These are phyloP conservation scores for Capsicum pubescens DNA, from an alignment of 257 asterid species.

Conservation along the genomic window DNA sequence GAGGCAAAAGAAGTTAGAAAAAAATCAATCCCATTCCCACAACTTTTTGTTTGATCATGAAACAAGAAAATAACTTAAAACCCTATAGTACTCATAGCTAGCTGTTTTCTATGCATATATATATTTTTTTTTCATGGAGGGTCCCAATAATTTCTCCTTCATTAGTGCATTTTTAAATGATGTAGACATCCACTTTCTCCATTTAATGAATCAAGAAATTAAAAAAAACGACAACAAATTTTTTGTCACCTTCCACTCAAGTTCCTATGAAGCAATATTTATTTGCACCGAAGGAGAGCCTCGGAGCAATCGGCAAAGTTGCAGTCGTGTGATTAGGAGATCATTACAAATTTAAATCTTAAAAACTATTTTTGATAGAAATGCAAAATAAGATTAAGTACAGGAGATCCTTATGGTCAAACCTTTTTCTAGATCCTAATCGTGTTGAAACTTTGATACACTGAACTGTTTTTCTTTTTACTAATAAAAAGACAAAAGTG, in stretches of 20 bases:
- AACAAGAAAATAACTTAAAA: neutral
- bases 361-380: too few species aligned
- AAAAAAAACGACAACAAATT: neutral
- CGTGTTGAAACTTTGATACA: too few species aligned
- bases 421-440: too few species aligned
- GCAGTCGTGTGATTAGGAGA: too few species aligned
- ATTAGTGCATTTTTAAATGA: slow-evolving; percentile 41
- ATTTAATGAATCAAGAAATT: slow-evolving; percentile 21
- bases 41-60: slow-evolving; percentile 18
- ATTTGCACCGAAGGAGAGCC: neutral
- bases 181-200: slow-evolving; percentile 33
- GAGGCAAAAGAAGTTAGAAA: slow-evolving; percentile 31
- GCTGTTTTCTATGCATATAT: slow-evolving; percentile 24
- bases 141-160: slow-evolving; percentile 40
- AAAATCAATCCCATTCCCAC: slow-evolving; percentile 25
- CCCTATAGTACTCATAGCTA: slow-evolving; percentile 24
- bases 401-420: too few species aligned
- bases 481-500: slow-evolving; percentile 24
- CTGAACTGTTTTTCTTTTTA: too few species aligned
- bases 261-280: slow-evolving; percentile 33
- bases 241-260: slow-evolving; percentile 38
- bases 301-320: too few species aligned
- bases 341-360: too few species aligned
- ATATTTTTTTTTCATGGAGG: neutral
- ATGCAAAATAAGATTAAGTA: too few species aligned